These are phyloP conservation scores for Jamesozyma hellenica DNA, from an alignment of 805 yeast genomes.

Conservation along the genomic window DNA sequence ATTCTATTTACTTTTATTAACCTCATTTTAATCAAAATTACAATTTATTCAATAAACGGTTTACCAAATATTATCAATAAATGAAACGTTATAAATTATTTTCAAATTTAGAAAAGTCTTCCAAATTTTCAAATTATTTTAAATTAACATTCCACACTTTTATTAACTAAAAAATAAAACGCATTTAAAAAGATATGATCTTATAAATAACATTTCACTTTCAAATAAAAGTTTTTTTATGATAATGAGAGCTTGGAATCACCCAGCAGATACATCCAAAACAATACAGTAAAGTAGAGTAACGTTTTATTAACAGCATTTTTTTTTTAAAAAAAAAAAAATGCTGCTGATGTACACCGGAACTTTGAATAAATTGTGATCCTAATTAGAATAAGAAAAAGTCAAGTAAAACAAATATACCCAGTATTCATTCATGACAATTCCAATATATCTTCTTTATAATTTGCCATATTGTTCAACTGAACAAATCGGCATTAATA, in stretches of 20 bases:
- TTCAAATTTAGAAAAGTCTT: too few relatives aligned
- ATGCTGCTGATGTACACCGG: slow-evolving; percentile 22
- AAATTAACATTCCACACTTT: too few relatives aligned
- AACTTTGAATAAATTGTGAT: slow-evolving; percentile 10
- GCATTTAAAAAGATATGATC: too few relatives aligned
- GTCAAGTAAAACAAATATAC: neutral
- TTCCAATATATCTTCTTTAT: neutral
- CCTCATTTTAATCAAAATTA: neutral
- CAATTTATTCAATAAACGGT: neutral
- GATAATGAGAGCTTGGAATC: slow-evolving; percentile 21
- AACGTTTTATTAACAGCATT: slow-evolving; percentile 4
- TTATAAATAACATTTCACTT: too few relatives aligned
- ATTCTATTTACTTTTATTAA: slow-evolving; percentile 1
- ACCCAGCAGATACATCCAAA: slow-evolving; percentile 29
- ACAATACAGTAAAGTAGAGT: neutral
- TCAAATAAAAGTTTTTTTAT: neutral
- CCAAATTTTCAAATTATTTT: neutral
- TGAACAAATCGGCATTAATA: too few relatives aligned
- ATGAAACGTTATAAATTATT: too few relatives aligned
- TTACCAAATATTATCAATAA: too few relatives aligned
- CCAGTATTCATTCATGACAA: slow-evolving; percentile 1
- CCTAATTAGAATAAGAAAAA: slow-evolving; percentile 6
- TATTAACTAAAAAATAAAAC: too few relatives aligned
- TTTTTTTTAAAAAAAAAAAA: neutral
- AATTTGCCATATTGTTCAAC: too few relatives aligned